Evolutionary conservation across 306 rosid genomes (phyloP).

Genomic region (Quillaja saponaria): DNA sequence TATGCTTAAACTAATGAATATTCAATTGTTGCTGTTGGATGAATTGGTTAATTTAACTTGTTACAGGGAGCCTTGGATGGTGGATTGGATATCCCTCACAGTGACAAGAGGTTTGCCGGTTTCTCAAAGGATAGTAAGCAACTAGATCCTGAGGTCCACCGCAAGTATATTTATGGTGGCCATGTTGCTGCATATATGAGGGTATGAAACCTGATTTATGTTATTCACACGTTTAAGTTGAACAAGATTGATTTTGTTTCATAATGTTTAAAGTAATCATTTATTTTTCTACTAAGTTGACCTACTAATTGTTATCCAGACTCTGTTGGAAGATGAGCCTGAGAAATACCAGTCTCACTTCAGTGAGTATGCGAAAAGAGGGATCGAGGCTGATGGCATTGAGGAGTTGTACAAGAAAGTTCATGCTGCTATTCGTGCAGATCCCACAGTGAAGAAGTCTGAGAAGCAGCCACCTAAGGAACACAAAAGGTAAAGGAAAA

Average conservation of each 20-base stretch:
- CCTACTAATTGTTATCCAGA: constrained; percentile 29
- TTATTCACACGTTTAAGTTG: background rate
- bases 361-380: constrained; percentile 66
- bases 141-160: constrained; percentile 82
- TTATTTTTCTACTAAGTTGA: background rate
- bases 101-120: constrained; percentile 92
- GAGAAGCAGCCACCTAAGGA: constrained; percentile 62
- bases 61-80: constrained; percentile 88
- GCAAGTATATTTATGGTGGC: constrained; percentile 76
- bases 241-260: background rate
- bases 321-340: constrained; percentile 72
- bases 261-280: background rate
- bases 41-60: background rate
- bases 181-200: constrained; percentile 74
- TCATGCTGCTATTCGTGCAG: constrained; percentile 83
- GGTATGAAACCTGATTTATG: constrained; percentile 26
- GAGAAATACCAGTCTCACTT: constrained; percentile 82
- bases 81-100: constrained; percentile 86
- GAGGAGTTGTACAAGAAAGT: constrained; percentile 76
- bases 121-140: constrained; percentile 63
- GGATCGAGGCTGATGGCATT: constrained; percentile 56
- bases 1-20: too few relatives aligned
- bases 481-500: constrained; percentile 56
- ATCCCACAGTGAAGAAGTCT: constrained; percentile 47
- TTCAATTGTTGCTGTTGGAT: too few relatives aligned